Base-by-base conservation (phyloP, 805 yeast species). In the Limtongia smithiae region DNA sequence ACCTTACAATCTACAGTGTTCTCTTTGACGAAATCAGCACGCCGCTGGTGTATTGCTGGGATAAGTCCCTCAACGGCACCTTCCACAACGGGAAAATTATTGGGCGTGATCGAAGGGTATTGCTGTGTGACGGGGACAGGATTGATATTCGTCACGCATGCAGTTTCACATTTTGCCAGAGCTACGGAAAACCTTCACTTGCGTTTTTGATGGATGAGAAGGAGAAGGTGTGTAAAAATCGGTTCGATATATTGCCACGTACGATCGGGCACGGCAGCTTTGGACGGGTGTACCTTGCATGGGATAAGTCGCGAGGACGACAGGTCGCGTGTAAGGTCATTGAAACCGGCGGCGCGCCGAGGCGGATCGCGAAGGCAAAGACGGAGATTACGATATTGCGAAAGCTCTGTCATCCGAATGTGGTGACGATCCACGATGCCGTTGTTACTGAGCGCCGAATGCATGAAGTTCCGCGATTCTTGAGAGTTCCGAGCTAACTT, bases 311-410 rank as follows among this genome's bases (percentile, higher is more conserved):
- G 4, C 18, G 43, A 1, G 37, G 46, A n/a, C 20, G 44, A n/a
- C 61, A 58, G 39, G 38, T 50, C 15, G 61, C 61, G 20, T 58
- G 61, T 38, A 58, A 58, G 38, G 38, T 58, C 27, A 58, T 55
- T 9, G 60, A 55, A 15, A 44, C 50, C 11, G 45, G 45, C 4
- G 50, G 50, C 30, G 39, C 33, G 11, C 27, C 46, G 6, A 12
- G 34, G 7, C 44, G 54, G 12, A 31, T 48, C 37, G 15, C 28
- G 20, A 52, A 55, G 21, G 58, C 57, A 11, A 46, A 46, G 28
- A 48, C 57, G 3, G 62, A 58, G 34, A 49, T 57, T 15, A 46
- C 56, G 3, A 55, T 58, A 27, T 35, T 58, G 18, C 42, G 41
- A 32, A 21, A 48, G 21, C 46, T 58, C 6, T 14, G 44, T 20